Percentiles rank a stretch among this genome's conserved stretches.
phyloP scores from a whole-genome alignment of 2,329 filamentous ascomycete genomes.

The Aspergillus tamarii region DNA sequence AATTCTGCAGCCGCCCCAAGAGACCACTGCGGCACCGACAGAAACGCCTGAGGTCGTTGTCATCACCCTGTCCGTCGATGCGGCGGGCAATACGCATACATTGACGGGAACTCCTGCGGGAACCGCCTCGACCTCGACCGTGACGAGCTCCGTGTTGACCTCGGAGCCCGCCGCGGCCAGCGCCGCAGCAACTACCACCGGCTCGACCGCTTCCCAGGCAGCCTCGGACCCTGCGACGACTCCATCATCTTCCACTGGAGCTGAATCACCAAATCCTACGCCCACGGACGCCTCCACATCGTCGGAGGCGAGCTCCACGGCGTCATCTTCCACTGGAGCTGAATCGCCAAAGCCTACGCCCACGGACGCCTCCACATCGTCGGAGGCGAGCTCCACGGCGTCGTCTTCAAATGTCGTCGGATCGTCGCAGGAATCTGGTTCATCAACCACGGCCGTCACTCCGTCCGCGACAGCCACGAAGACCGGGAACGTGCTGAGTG shows the following conservation, averaged over 20 bases:
- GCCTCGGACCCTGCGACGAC: background rate
- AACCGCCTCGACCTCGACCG: background rate
- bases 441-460: background rate
- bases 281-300: background rate
- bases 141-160: background rate
- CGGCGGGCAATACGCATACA: constrained; percentile 28
- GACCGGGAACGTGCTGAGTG: background rate
- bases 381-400: background rate
- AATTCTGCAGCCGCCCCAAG: background rate
- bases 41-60: constrained; percentile 20
- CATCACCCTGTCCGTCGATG: constrained; percentile 27
- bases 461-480: background rate
- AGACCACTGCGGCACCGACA: constrained; percentile 7
- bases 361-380: background rate
- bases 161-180: constrained; percentile 10
- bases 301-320: background rate
- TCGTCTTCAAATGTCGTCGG: background rate
- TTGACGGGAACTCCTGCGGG: constrained; percentile 20
- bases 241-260: background rate
- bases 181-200: constrained; percentile 14
- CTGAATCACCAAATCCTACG: background rate
- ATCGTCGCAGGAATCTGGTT: background rate
- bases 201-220: background rate
- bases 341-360: background rate
- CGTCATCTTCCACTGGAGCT: background rate